Evolutionary conservation across 139 green algal genomes (phyloP).

Genomic region (Microglena sp.): DNA sequence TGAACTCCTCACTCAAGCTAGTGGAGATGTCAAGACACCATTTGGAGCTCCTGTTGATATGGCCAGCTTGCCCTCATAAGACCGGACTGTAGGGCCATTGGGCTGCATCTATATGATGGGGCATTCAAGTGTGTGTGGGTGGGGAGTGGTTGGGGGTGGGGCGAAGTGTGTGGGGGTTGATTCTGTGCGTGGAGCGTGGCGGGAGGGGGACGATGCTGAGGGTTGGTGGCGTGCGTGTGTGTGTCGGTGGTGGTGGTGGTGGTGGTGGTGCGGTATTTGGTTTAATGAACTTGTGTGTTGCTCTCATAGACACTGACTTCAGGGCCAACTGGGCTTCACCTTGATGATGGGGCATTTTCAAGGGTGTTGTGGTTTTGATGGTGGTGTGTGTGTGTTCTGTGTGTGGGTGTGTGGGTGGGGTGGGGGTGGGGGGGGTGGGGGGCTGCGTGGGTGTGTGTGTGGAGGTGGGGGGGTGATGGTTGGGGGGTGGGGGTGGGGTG

Average conservation of each 20-base stretch:
- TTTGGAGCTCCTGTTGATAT: slow-evolving; percentile 70
- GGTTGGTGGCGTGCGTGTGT: not conserved
- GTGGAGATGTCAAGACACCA: slow-evolving; percentile 73
- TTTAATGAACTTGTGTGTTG: not conserved
- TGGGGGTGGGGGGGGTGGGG: too few relatives aligned
- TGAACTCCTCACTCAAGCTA: slow-evolving; percentile 72
- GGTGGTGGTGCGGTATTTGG: not conserved
- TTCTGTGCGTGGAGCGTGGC: not conserved
- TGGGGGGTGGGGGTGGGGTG: too few relatives aligned
- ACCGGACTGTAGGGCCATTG: slow-evolving; percentile 64
- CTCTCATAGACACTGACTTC: not conserved
- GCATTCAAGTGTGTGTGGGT: slow-evolving; percentile 74
- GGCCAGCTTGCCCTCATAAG: slow-evolving; percentile 81
- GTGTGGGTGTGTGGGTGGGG: too few relatives aligned
- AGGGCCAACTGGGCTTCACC: not conserved
- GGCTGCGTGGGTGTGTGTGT: too few relatives aligned
- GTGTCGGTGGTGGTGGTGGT: not conserved
- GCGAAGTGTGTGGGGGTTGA: too few relatives aligned
- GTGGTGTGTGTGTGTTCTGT: too few relatives aligned
- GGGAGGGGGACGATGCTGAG: not conserved
- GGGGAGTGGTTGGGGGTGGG: too few relatives aligned
- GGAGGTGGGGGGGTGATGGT: too few relatives aligned
- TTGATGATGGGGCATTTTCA: too few relatives aligned
- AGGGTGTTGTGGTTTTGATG: too few relatives aligned
- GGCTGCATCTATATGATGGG: slow-evolving; percentile 92